Evolutionary conservation across 805 yeast genomes (phyloP).

Genomic region (Wickerhamiella alocasiicola): DNA sequence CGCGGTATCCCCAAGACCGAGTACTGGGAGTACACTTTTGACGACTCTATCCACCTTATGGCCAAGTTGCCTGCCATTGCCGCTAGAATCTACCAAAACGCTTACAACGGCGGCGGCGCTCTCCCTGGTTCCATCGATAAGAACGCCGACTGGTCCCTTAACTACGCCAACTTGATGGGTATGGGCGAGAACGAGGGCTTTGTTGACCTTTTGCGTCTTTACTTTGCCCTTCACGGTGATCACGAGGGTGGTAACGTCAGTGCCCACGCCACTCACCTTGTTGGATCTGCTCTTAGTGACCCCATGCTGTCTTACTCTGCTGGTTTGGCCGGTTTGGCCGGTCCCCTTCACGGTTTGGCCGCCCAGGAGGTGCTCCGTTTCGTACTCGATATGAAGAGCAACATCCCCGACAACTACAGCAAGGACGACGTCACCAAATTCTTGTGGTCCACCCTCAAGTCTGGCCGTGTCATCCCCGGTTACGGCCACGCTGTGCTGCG

Average conservation of each 20-base stretch:
- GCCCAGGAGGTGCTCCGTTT: conserved; percentile 76
- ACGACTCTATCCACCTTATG: conserved; percentile 56
- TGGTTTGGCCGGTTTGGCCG: conserved; percentile 73
- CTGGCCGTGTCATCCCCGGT: conserved; percentile 75
- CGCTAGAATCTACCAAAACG: conserved; percentile 60
- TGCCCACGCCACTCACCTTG: conserved; percentile 71
- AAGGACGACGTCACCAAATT: conserved; percentile 46
- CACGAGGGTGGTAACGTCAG: conserved; percentile 81
- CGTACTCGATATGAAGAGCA: conserved; percentile 45
- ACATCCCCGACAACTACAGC: conserved; percentile 27
- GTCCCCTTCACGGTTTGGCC: conserved; percentile 77
- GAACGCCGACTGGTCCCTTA: conserved; percentile 57
- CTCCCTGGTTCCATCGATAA: conserved; percentile 39
- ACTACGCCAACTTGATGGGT: conserved; percentile 55
- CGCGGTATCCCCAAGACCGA: conserved; percentile 53
- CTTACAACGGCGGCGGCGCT: conserved; percentile 40
- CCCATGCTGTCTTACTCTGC: conserved; percentile 67
- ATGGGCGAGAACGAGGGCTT: conserved; percentile 38
- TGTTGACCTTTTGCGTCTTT: conserved; percentile 57
- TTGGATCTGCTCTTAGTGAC: conserved; percentile 68
- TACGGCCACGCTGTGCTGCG: conserved; percentile 82
- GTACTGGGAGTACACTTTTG: conserved; percentile 66
- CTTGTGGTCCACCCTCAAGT: conserved; percentile 58
- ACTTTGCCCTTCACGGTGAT: conserved; percentile 65
- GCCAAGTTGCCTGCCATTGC: conserved; percentile 66